Conservation (phyloP, 768 basidiomycete genomes). For the Lentinula lateritia region DNA sequence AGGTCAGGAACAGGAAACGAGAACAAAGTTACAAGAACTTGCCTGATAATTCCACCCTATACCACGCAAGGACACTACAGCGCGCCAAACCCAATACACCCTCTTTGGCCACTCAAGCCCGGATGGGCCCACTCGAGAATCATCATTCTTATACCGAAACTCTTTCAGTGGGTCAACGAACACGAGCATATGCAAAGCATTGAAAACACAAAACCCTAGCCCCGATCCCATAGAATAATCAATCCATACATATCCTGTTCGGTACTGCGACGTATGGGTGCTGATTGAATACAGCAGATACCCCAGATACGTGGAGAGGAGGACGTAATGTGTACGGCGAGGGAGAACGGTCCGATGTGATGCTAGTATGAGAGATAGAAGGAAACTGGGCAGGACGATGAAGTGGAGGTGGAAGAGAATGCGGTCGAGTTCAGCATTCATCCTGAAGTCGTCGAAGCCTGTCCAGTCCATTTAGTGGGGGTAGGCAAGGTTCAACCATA, state of each 20-base stretch:
- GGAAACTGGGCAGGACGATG: background rate
- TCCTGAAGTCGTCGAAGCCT: background rate
- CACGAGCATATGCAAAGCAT: background rate
- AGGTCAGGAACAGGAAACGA: background rate
- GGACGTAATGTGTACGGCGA: background rate
- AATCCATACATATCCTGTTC: background rate
- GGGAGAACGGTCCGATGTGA: background rate
- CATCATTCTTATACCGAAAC: background rate
- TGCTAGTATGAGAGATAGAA: background rate
- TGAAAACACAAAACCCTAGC: background rate
- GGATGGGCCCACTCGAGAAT: background rate
- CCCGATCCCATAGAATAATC: background rate
- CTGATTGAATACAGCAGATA: background rate
- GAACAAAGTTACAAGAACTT: background rate
- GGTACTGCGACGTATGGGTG: background rate
- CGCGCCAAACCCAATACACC: background rate
- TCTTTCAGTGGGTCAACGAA: background rate
- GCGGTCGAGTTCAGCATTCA: background rate
- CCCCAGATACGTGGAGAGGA: background rate
- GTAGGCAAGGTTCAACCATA: background rate
- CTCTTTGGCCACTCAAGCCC: background rate
- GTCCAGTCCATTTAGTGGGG: background rate
- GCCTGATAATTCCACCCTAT: slow-evolving; percentile 3
- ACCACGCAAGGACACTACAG: background rate
- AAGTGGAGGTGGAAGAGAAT: background rate